Evolutionary conservation across 257 asterid species (phyloP), one percentile per base, ranked within the genome.

Genomic region (Coffea canephora): DNA sequence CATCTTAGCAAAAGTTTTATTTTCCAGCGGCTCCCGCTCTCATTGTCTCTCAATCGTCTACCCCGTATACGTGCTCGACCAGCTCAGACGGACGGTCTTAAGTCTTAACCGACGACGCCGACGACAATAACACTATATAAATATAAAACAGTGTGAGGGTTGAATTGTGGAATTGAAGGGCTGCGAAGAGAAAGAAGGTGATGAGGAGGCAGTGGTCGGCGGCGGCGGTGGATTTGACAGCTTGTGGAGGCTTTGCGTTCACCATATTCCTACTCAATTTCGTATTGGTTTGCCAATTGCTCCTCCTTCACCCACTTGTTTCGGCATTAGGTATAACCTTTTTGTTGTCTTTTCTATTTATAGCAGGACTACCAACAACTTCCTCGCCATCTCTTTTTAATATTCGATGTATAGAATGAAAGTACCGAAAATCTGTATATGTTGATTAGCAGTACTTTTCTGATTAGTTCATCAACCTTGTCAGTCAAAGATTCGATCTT

Each of bases 291-390:
- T 92, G 95, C 84, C 97, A 94, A 86, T 78, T 92, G 39, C 72
- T 92, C 79, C 89, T 94, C 77, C 95, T 92, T 71, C 97, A 90
- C 76, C 98, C 97, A 46, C 92, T 94, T 49, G 92, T 91, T 69
- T 84, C 96, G 57, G 98, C 94, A 76, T 73, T 74, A 77, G 96
- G 98, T 94, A 69, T 6, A 15, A 39, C 27, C 10, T 10, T 65
- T 2, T 3, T 65, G 13, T 65, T 7, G 13, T 31, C 11, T 0
- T 15, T 43, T 48, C 34, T 41, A 39, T 3, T 52, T 71, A 59
- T 52, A n/a, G 45, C 55, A 45, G 4, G 43, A 39, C 4, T 19
- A 18, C 16, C 80, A 8, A 41, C 16, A 18, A 27, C 18, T 75
- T 46, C 23, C 50, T 36, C 3, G 5, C 18, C 8, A 50, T 77